Conservation (phyloP, 2,329 filamentous ascomycete genomes). For the Cercospora sojina region DNA sequence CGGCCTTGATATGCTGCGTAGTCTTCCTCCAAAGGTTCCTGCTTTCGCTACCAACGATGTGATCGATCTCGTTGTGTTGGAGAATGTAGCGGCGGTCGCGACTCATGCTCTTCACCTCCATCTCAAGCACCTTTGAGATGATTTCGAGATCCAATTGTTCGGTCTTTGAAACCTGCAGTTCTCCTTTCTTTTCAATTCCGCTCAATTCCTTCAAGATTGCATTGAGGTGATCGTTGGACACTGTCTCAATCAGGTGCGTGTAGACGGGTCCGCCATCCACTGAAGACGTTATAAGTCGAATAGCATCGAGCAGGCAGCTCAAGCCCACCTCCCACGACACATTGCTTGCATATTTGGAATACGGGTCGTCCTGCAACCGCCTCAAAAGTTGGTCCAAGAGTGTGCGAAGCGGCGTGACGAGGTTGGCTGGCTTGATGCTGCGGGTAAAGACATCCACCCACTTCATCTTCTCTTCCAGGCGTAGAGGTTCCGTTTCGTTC, state of each 20-base stretch:
- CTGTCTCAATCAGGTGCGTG: slow-evolving; percentile 33
- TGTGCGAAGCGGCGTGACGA: slow-evolving; percentile 77
- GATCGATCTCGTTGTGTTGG: slow-evolving; percentile 60
- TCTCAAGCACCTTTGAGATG: slow-evolving; percentile 63
- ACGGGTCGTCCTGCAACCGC: slow-evolving; percentile 57
- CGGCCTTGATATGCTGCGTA: slow-evolving; percentile 64
- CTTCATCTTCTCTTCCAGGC: slow-evolving; percentile 62
- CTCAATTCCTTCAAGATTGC: slow-evolving; percentile 33
- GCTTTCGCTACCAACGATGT: slow-evolving; percentile 68
- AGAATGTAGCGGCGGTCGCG: slow-evolving; percentile 68
- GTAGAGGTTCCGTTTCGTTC: slow-evolving; percentile 49
- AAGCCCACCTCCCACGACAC: slow-evolving; percentile 65
- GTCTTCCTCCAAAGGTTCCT: slow-evolving; percentile 76
- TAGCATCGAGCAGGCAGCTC: slow-evolving; percentile 27
- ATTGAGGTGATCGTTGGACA: slow-evolving; percentile 33
- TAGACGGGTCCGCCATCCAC: slow-evolving; percentile 34
- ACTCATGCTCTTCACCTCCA: slow-evolving; percentile 69
- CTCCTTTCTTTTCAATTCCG: slow-evolving; percentile 35
- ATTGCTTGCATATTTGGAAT: slow-evolving; percentile 58
- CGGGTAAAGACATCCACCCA: slow-evolving; percentile 78
- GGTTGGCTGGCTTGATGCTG: slow-evolving; percentile 72
- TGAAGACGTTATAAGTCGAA: slow-evolving; percentile 21
- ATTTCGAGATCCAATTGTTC: slow-evolving; percentile 60
- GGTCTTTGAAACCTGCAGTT: slow-evolving; percentile 36
- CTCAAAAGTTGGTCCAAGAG: slow-evolving; percentile 73